These are phyloP conservation scores for Maudiozyma barnettii DNA, from an alignment of 805 yeast species.

Conservation along the genomic window DNA sequence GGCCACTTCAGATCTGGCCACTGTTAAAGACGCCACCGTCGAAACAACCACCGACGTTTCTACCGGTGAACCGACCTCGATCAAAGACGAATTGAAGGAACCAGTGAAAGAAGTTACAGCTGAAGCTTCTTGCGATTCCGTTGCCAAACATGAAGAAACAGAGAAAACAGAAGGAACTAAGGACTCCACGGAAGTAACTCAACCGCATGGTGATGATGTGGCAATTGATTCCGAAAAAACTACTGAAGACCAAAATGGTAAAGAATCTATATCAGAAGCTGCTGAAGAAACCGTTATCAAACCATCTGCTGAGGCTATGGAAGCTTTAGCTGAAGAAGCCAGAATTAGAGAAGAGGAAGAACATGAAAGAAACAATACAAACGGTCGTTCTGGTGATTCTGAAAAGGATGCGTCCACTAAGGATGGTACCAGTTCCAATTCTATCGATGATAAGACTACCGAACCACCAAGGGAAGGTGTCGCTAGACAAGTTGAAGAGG, in stretches of 20 bases:
- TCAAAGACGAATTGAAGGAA: not conserved
- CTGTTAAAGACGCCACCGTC: not conserved
- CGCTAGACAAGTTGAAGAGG: slow-evolving; percentile 36
- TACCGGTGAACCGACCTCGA: not conserved
- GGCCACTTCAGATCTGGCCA: not conserved
- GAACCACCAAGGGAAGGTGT: slow-evolving; percentile 17
- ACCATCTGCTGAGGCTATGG: slow-evolving; percentile 31
- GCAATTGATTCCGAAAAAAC: not conserved
- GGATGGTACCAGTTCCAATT: slow-evolving; percentile 3
- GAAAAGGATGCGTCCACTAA: slow-evolving; percentile 1
- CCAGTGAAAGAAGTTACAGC: not conserved
- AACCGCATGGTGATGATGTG: not conserved
- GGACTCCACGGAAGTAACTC: not conserved
- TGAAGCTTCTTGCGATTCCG: not conserved
- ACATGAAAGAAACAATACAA: slow-evolving; percentile 10
- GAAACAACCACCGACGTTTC: no score
- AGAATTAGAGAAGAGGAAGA: slow-evolving; percentile 32
- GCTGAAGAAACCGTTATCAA: slow-evolving; percentile 19
- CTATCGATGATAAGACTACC: slow-evolving; percentile 6
- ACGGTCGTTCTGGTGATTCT: not conserved
- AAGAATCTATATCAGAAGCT: not conserved
- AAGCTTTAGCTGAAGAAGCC: slow-evolving; percentile 34
- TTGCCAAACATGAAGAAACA: not conserved
- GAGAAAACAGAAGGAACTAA: not conserved
- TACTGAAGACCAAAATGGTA: not conserved